phyloP scores from a whole-genome alignment of 73 alveolate genomes.

The Diophrys appendiculata region DNA sequence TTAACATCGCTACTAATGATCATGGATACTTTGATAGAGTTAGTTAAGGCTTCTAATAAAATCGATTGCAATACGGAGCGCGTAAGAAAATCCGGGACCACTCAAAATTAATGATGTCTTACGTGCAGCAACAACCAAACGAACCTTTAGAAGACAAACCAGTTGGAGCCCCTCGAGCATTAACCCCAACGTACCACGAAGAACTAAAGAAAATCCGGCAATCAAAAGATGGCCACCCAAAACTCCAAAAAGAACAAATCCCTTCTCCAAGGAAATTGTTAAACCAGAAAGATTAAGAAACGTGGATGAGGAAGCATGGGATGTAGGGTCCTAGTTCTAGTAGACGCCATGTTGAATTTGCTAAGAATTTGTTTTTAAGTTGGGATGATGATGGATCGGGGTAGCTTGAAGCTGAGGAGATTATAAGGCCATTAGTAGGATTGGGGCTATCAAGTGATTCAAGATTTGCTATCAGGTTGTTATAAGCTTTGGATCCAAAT shows the following conservation, averaged over 20 bases:
- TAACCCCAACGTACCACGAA: background rate
- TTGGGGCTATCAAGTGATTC: slow-evolving; percentile 65
- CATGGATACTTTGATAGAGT: background rate
- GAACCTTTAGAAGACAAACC: background rate
- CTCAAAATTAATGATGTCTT: no score
- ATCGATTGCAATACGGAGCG: background rate
- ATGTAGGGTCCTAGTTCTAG: background rate
- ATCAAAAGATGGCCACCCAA: no score
- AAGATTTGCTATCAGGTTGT: slow-evolving; percentile 51
- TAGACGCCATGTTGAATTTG: slow-evolving; percentile 60
- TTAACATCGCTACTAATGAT: background rate
- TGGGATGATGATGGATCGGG: slow-evolving; percentile 79
- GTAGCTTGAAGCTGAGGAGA: slow-evolving; percentile 53
- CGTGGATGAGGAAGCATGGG: slow-evolving; percentile 33
- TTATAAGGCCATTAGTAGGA: slow-evolving; percentile 53
- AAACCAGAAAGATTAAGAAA: slow-evolving; percentile 13
- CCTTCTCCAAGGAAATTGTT: no score
- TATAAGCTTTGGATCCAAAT: slow-evolving; percentile 42
- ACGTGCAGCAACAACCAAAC: no score
- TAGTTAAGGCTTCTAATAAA: no score
- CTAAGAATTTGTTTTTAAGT: slow-evolving; percentile 59
- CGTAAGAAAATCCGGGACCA: background rate
- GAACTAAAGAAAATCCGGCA: no score
- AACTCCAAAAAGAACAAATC: no score
- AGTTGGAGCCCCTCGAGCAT: background rate